Percentiles rank a stretch among this genome's conserved stretches.
Evolutionary conservation across 345 rosid genomes (phyloP).

Genomic region (Erysimum cheiranthoides): DNA sequence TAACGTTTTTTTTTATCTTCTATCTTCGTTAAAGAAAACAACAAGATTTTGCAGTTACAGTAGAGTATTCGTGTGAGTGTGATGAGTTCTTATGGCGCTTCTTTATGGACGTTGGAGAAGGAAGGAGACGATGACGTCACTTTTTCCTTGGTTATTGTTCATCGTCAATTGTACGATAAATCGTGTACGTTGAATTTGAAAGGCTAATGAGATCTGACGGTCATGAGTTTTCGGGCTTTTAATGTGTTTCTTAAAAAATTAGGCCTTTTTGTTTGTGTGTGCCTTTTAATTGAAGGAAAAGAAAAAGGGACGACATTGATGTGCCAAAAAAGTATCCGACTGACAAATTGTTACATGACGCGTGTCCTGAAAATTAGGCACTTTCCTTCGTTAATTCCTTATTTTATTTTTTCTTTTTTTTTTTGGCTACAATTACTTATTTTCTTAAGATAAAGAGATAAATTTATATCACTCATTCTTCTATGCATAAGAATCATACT

Average conservation of each 20-base stretch:
- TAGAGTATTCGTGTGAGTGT: conserved; percentile 35
- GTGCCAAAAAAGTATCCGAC: conserved; percentile 24
- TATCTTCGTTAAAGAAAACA: conserved; percentile 5
- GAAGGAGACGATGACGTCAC: conserved; percentile 44
- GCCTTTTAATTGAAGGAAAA: conserved; percentile 38
- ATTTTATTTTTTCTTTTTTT: too few species aligned
- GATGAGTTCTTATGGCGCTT: conserved; percentile 19
- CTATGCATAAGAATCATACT: not conserved
- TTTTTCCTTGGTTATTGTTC: conserved; percentile 37
- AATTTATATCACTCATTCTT: not conserved
- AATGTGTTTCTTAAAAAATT: conserved; percentile 18
- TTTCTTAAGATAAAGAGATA: not conserved
- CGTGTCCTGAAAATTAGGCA: conserved; percentile 30
- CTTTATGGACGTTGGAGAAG: conserved; percentile 42
- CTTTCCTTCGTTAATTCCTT: not conserved
- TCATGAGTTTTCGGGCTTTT: not conserved
- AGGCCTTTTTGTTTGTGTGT: conserved; percentile 30
- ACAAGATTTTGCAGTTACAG: conserved; percentile 35
- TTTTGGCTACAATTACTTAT: not conserved
- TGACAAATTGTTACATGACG: conserved; percentile 23
- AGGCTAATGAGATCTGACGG: conserved; percentile 34
- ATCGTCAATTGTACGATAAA: conserved; percentile 43
- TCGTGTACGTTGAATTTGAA: conserved; percentile 40
- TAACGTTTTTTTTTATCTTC: not conserved
- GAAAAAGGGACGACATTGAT: conserved; percentile 15